Conservation (phyloP, 2,329 filamentous ascomycete species). For the Magnaporthiopsis incrustans region DNA sequence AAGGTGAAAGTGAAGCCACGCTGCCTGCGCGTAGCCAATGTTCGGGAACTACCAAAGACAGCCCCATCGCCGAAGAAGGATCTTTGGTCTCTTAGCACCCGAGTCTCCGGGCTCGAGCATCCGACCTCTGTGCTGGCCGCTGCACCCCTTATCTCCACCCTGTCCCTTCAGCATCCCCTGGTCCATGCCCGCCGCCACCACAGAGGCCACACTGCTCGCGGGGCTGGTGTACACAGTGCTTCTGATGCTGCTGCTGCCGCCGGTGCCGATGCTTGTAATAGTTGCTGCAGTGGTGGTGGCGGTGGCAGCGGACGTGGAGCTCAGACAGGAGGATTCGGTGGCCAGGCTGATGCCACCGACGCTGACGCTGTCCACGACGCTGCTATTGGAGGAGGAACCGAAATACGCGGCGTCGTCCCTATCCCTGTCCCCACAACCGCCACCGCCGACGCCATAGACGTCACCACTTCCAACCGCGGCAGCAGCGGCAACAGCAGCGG, state of each 20-base stretch:
- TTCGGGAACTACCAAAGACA: neutral
- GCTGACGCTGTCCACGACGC: neutral
- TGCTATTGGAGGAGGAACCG: neutral
- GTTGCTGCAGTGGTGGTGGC: neutral
- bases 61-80: neutral
- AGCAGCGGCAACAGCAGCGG: conserved; percentile 39
- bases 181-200: conserved; percentile 7
- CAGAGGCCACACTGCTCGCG: neutral
- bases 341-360: neutral
- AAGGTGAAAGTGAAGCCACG: neutral
- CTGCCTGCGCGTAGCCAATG: neutral
- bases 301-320: neutral
- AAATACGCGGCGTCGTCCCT: neutral
- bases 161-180: no score
- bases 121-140: neutral
- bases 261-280: neutral
- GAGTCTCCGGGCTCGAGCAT: neutral
- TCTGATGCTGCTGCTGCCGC: neutral
- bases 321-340: neutral
- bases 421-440: no score
- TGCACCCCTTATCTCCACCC: neutral
- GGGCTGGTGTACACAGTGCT: neutral
- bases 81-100: neutral
- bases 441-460: conserved; percentile 50
- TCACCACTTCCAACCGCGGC: no score